Evolutionary conservation across 257 asterid species (phyloP).

Genomic region (Fraxinus excelsior): DNA sequence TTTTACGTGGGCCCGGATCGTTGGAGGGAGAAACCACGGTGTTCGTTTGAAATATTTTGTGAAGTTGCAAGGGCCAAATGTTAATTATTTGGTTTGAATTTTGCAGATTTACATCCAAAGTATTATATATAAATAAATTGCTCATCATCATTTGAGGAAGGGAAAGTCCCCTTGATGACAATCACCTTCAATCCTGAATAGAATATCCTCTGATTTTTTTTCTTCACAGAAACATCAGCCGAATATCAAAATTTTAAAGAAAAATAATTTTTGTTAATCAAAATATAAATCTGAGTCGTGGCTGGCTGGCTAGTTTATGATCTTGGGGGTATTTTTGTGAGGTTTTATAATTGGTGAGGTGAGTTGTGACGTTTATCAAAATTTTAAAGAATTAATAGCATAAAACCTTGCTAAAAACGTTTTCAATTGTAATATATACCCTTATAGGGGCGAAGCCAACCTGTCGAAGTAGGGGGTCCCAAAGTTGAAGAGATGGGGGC

Average conservation of each 20-base stretch:
- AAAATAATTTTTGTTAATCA: no score
- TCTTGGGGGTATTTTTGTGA: no score
- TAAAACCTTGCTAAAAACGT: no score
- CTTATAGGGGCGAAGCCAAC: no score
- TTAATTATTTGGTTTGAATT: not conserved
- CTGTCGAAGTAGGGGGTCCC: no score
- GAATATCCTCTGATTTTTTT: conserved; percentile 14
- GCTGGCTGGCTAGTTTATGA: no score
- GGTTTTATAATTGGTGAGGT: no score
- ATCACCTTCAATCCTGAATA: conserved; percentile 39
- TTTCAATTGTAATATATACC: no score
- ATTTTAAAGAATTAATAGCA: no score
- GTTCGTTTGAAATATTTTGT: not conserved
- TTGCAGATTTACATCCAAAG: conserved; percentile 14
- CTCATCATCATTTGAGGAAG: not conserved
- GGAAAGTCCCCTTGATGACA: conserved; percentile 3
- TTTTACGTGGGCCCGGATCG: not conserved
- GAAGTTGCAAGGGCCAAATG: not conserved
- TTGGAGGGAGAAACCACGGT: not conserved
- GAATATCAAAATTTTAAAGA: conserved; percentile 3
- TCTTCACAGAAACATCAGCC: conserved; percentile 28
- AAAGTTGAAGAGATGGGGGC: no score
- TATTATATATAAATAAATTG: not conserved
- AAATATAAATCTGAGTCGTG: no score
- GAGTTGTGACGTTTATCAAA: no score